Conservation (phyloP, 2,329 filamentous ascomycete genomes). For the Thielaviopsis ethacetica region DNA sequence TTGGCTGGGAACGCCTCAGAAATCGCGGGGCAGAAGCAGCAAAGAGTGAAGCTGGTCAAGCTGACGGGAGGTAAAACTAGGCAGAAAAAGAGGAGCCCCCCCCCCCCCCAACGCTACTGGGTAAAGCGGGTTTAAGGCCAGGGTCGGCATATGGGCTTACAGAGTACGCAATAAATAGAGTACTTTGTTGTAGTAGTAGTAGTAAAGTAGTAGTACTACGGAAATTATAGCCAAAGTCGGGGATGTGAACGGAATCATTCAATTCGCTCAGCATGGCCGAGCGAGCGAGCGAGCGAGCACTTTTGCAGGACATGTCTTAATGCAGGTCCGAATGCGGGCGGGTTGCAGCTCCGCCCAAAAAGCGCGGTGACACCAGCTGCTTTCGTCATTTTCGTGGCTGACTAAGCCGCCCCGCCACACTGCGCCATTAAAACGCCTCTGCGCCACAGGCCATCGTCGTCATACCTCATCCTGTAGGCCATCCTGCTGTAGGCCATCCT, state of each 20-base stretch:
- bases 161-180: no score
- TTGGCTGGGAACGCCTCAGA: background rate
- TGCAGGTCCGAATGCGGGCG: background rate
- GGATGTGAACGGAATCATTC: no score
- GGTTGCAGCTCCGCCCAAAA: background rate
- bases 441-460: conserved; percentile 9
- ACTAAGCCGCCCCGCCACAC: background rate
- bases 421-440: background rate
- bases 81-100: no score
- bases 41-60: background rate
- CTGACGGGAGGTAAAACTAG: background rate
- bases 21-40: background rate
- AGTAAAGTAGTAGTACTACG: no score
- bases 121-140: background rate
- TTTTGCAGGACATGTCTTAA: background rate
- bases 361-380: background rate
- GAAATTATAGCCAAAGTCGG: no score
- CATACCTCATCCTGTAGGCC: no score
- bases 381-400: background rate
- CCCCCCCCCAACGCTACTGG: background rate
- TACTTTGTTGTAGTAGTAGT: no score
- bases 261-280: no score
- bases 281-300: background rate
- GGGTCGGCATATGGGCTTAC: background rate
- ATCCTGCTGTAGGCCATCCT: no score